phyloP scores from a whole-genome alignment of 2,329 filamentous ascomycete genomes.

The Trichothecium sympodiale region DNA sequence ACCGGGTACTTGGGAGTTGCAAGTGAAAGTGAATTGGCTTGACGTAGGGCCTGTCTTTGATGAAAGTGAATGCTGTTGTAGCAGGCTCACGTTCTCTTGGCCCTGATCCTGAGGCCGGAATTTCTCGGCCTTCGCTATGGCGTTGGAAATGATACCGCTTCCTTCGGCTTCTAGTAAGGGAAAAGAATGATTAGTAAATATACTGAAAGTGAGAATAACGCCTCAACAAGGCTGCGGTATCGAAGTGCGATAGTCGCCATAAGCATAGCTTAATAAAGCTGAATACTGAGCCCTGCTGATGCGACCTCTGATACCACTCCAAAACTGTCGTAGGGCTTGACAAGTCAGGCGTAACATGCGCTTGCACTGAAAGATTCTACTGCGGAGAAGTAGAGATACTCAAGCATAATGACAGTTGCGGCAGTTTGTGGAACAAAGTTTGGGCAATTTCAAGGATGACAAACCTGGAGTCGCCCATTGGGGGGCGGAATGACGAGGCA shows the following conservation, averaged over 20 bases:
- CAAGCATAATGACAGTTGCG: too few species aligned
- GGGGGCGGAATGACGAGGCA: conserved; percentile 32
- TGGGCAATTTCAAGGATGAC: conserved; percentile 15
- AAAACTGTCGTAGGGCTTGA: too few species aligned
- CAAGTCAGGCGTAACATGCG: too few species aligned
- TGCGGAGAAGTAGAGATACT: too few species aligned
- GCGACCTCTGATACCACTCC: too few species aligned
- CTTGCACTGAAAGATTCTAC: too few species aligned
- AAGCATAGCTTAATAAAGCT: too few species aligned
- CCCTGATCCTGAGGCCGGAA: conserved; percentile 52
- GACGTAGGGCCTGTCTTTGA: conserved; percentile 57
- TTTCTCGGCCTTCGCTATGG: conserved; percentile 80
- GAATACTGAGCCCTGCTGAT: too few species aligned
- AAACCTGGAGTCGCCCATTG: conserved; percentile 35
- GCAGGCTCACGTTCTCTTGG: conserved; percentile 68
- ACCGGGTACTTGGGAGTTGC: conserved; percentile 77
- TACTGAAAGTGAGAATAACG: too few species aligned
- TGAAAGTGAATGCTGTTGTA: conserved; percentile 54
- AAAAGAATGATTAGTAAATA: neutral
- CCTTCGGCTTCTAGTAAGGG: conserved; percentile 28
- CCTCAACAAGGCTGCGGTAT: too few species aligned
- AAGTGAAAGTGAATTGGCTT: conserved; percentile 93
- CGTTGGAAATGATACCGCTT: conserved; percentile 76
- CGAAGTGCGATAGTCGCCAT: too few species aligned
- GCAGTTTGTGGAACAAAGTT: neutral